These are phyloP conservation scores for Kentomonas sorsogonicus DNA, from an alignment of 208 protist genomes.

Conservation along the genomic window DNA sequence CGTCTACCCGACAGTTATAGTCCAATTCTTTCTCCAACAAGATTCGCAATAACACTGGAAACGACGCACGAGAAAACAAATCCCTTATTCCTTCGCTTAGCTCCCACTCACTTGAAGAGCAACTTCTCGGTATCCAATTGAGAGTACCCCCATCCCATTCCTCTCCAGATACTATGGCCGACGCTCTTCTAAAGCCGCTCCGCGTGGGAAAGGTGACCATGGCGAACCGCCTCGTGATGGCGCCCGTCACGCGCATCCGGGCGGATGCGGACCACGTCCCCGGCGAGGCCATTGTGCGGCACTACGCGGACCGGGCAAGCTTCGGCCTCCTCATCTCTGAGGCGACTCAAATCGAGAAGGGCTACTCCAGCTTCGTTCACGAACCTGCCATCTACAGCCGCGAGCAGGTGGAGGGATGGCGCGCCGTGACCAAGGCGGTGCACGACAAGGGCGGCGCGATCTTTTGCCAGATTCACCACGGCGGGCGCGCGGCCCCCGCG, in stretches of 20 bases:
- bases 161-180: no score
- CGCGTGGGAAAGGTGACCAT: conserved; percentile 26
- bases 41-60: no score
- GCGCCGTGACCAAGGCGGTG: conserved; percentile 61
- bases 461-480: conserved; percentile 59
- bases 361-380: conserved; percentile 29
- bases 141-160: no score
- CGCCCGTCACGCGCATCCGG: conserved; percentile 61
- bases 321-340: conserved; percentile 70
- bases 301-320: conserved; percentile 65
- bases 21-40: not conserved
- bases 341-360: conserved; percentile 43
- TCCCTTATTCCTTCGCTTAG: no score
- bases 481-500: conserved; percentile 35
- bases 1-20: no score
- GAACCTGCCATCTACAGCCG: conserved; percentile 57
- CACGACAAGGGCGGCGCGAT: conserved; percentile 64
- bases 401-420: conserved; percentile 62
- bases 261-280: conserved; percentile 38
- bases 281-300: conserved; percentile 33
- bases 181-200: conserved; percentile 37
- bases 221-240: conserved; percentile 54
- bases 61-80: no score
- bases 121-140: no score
- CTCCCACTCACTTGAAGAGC: no score